Evolutionary conservation across 192 early-diverging fungal genomes (phyloP).

Genomic region (Backusella liffmaniae): DNA sequence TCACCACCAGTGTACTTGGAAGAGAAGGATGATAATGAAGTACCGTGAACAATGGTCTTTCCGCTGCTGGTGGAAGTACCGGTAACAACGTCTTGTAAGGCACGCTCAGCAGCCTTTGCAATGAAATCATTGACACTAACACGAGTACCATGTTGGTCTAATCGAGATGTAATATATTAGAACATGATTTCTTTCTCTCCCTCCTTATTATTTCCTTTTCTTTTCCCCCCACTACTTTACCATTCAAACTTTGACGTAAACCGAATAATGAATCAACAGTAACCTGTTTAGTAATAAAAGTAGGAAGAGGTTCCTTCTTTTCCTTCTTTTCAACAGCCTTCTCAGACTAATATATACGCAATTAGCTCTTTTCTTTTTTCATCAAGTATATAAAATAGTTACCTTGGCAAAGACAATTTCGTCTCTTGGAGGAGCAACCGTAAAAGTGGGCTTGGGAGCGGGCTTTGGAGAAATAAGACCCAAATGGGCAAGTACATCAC

Average conservation of each 20-base stretch:
- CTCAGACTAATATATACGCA: background rate
- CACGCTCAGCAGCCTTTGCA: conserved; percentile 84
- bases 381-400: background rate
- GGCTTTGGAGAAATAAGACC: conserved; percentile 52
- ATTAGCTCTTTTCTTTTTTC: background rate
- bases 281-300: conserved; percentile 54
- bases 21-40: background rate
- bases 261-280: conserved; percentile 48
- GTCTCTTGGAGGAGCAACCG: conserved; percentile 38
- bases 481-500: conserved; percentile 69
- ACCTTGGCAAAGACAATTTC: conserved; percentile 38
- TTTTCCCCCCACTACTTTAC: conserved; percentile 15
- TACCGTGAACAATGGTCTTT: conserved; percentile 18
- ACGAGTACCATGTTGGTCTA: conserved; percentile 39
- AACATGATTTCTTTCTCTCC: background rate
- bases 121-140: conserved; percentile 95
- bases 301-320: conserved; percentile 20
- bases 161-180: background rate
- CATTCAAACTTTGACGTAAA: conserved; percentile 42
- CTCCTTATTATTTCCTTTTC: background rate
- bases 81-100: conserved; percentile 82
- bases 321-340: conserved; percentile 41
- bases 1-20: conserved; percentile 82
- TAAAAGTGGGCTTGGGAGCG: conserved; percentile 44
- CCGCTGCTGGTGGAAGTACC: conserved; percentile 48